Evolutionary conservation across 129 eudicot species (phyloP).

Genomic region (Silybum marianum): DNA sequence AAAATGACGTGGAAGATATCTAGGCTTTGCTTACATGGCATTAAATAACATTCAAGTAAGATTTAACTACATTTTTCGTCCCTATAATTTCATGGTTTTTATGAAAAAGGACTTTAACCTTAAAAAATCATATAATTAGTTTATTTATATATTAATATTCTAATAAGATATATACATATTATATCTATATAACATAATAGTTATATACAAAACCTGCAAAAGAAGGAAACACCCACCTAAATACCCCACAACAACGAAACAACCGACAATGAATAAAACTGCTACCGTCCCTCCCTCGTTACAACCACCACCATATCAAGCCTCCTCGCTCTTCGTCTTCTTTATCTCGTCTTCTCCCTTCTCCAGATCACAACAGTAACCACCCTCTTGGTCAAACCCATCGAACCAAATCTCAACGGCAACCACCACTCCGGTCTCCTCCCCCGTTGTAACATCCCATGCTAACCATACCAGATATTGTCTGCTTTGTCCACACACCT

Average conservation of each 20-base stretch:
- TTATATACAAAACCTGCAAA: not conserved
- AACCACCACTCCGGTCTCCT: not conserved
- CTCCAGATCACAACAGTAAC: not conserved
- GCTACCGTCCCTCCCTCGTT: not conserved
- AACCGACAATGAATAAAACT: not conserved
- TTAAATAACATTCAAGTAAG: no score
- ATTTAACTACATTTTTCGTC: no score
- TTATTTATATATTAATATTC: no score
- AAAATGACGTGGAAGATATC: not conserved
- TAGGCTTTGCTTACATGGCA: not conserved
- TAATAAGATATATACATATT: not conserved
- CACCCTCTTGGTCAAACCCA: not conserved
- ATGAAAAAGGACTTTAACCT: not conserved
- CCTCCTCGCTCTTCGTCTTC: not conserved
- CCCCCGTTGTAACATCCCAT: not conserved
- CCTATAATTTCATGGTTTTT: not conserved
- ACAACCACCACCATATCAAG: not conserved
- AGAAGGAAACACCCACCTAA: not conserved
- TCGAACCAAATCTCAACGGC: not conserved
- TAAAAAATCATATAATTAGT: no score
- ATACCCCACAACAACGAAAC: not conserved
- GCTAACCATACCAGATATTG: no score
- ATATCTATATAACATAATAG: no score
- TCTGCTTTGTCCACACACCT: no score
- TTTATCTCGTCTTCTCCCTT: not conserved